phyloP scores from a whole-genome alignment of 108 stramenopile species.

The Stephanodiscus minutulus region DNA sequence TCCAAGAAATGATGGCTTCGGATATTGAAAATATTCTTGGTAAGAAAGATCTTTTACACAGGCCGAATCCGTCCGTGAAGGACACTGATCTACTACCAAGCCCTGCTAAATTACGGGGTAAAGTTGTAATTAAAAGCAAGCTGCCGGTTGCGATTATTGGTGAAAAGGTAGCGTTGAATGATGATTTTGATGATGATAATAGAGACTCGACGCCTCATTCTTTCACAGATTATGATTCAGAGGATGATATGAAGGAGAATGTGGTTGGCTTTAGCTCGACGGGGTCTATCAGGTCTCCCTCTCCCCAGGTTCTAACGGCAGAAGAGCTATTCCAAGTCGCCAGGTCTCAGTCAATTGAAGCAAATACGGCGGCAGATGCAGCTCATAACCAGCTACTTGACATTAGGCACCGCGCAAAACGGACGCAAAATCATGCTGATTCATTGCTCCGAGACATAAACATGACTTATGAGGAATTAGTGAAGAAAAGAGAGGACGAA shows the following conservation, averaged over 20 bases:
- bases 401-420: conserved; percentile 18
- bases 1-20: conserved; percentile 81
- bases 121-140: conserved; percentile 82
- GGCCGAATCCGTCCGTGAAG: conserved; percentile 24
- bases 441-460: conserved; percentile 44
- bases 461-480: conserved; percentile 44
- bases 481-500: conserved; percentile 20
- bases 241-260: conserved; percentile 52
- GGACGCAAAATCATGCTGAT: conserved; percentile 35
- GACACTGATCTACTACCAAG: conserved; percentile 58
- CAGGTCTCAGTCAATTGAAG: conserved; percentile 19
- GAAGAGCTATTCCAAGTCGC: conserved; percentile 39
- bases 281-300: conserved; percentile 56
- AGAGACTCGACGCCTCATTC: conserved; percentile 26
- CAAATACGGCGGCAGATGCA: conserved; percentile 23
- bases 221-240: conserved; percentile 53
- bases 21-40: conserved; percentile 59
- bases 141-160: conserved; percentile 47
- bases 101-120: conserved; percentile 74
- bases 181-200: conserved; percentile 83
- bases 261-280: conserved; percentile 65
- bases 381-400: conserved; percentile 34
- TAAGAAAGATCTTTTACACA: conserved; percentile 49
- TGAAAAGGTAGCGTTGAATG: conserved; percentile 61
- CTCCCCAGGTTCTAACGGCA: conserved; percentile 8